Conservation (phyloP, 2,329 filamentous ascomycete species). For the Aspergillus tubingensis region DNA sequence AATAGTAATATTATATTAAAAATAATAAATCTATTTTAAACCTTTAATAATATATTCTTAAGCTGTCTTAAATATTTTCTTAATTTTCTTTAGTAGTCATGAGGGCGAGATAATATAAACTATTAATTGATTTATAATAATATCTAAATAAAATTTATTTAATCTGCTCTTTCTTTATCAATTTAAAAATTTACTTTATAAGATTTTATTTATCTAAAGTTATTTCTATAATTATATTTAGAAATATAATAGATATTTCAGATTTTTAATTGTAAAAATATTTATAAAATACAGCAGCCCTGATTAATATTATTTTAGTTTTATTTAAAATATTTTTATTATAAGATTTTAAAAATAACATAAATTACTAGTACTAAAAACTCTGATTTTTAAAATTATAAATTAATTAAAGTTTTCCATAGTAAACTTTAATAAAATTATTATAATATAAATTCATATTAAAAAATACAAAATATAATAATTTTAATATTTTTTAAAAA, state of each 20-base stretch:
- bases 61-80: background rate
- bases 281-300: too few species aligned
- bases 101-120: accelerated
- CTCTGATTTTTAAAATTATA: background rate
- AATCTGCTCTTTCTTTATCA: background rate
- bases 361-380: too few species aligned
- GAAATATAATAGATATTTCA: too few species aligned
- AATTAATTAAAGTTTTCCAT: background rate
- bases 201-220: too few species aligned
- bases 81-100: background rate
- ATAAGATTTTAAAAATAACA: too few species aligned
- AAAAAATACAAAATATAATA: background rate
- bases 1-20: background rate
- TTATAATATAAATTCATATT: background rate
- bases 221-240: too few species aligned
- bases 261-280: too few species aligned
- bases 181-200: background rate
- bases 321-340: too few species aligned
- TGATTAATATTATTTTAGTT: too few species aligned
- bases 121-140: background rate
- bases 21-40: background rate
- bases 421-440: too few species aligned
- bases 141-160: background rate
- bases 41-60: background rate
- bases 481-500: background rate